Evolutionary conservation across 345 rosid species (phyloP).

Genomic region (Crucihimalaya himalaica): DNA sequence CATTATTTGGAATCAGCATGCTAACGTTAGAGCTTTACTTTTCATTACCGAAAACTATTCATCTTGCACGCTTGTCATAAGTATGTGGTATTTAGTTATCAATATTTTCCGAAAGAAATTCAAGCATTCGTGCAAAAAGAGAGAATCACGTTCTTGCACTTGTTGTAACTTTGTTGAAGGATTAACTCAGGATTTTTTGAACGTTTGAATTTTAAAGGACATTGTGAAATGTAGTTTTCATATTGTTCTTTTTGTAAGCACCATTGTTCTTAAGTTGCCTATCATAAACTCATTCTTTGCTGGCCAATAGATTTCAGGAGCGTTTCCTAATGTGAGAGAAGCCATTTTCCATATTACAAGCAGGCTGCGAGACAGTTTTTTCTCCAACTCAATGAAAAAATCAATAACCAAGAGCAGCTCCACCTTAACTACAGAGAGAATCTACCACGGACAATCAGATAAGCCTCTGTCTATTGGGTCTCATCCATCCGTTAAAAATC

Average conservation of each 20-base stretch:
- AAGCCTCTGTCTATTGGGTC: slow-evolving; percentile 27
- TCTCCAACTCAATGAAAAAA: slow-evolving; percentile 45
- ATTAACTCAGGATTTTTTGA: not conserved
- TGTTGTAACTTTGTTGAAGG: not conserved
- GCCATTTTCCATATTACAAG: slow-evolving; percentile 79
- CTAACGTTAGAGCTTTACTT: slow-evolving; percentile 11
- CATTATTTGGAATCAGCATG: slow-evolving; percentile 10
- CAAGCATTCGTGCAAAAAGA: not conserved
- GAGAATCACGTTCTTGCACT: not conserved
- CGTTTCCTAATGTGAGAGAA: slow-evolving; percentile 66
- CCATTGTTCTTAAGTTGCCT: slow-evolving; percentile 14
- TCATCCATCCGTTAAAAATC: slow-evolving; percentile 32
- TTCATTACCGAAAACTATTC: not conserved
- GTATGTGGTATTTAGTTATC: not conserved
- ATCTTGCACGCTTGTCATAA: not conserved
- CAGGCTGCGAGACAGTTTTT: slow-evolving; percentile 71
- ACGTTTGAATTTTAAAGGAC: not conserved
- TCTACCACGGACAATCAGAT: slow-evolving; percentile 37
- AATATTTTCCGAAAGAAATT: not conserved
- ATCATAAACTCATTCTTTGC: slow-evolving; percentile 31
- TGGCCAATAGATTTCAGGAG: slow-evolving; percentile 74
- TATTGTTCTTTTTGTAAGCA: slow-evolving; percentile 1
- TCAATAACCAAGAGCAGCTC: slow-evolving; percentile 48
- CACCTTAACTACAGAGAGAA: slow-evolving; percentile 53
- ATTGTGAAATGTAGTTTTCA: slow-evolving; percentile 13